phyloP scores from a whole-genome alignment of 129 eudicot species.

The Lonicera japonica region DNA sequence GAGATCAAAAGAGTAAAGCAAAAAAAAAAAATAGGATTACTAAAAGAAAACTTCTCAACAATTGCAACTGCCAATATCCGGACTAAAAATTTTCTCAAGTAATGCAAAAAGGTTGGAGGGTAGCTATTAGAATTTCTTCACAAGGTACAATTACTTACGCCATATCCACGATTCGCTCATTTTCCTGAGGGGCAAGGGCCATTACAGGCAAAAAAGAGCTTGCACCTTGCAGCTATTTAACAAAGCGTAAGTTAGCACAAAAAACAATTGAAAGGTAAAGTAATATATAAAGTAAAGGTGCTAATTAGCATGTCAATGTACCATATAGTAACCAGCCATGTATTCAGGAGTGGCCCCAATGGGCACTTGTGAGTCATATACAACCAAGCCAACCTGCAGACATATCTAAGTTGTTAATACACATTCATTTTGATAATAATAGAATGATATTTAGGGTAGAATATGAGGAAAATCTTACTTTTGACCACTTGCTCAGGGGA shows the following conservation, averaged over 20 bases:
- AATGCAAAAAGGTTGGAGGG: not conserved
- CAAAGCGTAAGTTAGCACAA: constrained; percentile 5
- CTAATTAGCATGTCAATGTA: constrained; percentile 17
- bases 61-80: not conserved
- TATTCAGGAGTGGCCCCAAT: constrained; percentile 98
- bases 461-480: constrained; percentile 35
- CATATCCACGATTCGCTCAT: constrained; percentile 83
- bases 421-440: not conserved
- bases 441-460: constrained; percentile 1
- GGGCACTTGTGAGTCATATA: constrained; percentile 96
- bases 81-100: not conserved
- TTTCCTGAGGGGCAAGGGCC: constrained; percentile 97
- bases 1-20: not conserved
- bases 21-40: not conserved
- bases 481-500: constrained; percentile 96
- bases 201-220: constrained; percentile 94
- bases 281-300: not conserved
- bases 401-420: not conserved
- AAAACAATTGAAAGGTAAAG: not conserved
- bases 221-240: constrained; percentile 78
- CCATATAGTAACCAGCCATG: constrained; percentile 99
- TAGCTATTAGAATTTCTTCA: not conserved
- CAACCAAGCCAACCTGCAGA: constrained; percentile 82
- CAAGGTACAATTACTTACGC: constrained; percentile 48
- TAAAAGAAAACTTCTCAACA: not conserved